Base-by-base conservation (phyloP, 2,329 filamentous ascomycete genomes). In the Dothiorella sarmentorum region DNA sequence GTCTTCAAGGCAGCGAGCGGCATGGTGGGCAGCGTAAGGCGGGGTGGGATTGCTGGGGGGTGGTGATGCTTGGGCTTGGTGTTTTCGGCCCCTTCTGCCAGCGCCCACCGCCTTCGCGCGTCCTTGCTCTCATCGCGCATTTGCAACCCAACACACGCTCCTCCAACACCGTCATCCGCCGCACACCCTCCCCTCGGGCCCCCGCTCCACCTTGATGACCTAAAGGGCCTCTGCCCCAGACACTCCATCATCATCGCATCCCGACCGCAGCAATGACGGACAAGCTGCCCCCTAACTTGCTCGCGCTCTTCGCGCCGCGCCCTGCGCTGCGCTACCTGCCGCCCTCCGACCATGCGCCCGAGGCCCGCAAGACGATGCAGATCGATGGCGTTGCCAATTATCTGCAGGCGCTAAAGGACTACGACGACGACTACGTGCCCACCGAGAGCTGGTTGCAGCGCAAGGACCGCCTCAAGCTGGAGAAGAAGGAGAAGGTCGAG, bases 381-480 rank as follows among this genome's bases (percentile, higher is more conserved):
- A 85, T 97, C 63, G 79, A 80, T 20, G 90, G 91, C 55, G 73
- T 97, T 60, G 90, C 86, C 20, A 82, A 85, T 49, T 97, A 84
- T 68, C 79, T 97, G 20, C 82, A 86, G 17, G 85, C 86, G 22
- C 78, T 96, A 35, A 79, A 87, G 61, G 84, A 89, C 55, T 93
- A 95, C 76, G 86, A 86, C 9, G 87, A 91, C 64, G 80, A 82
- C 6, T 96, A 91, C 69, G 77, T 85, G 57, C 87, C 91, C 3
- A 96, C 91, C 1, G 94, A 97, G 76, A 96, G 91, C 73, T 96
- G 91, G 91, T 81, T 97, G 66, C 86, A 97, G 77, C 83, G 83
- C 68, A 89, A 90, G 76, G 90, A 96, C 75, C 87, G 92, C 63
- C 84, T 90, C 72, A 91, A 89, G 78, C 73, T 81, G 43, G 93